Conservation (phyloP, 78 protist genomes). For the Dictyostelium intermedium region DNA sequence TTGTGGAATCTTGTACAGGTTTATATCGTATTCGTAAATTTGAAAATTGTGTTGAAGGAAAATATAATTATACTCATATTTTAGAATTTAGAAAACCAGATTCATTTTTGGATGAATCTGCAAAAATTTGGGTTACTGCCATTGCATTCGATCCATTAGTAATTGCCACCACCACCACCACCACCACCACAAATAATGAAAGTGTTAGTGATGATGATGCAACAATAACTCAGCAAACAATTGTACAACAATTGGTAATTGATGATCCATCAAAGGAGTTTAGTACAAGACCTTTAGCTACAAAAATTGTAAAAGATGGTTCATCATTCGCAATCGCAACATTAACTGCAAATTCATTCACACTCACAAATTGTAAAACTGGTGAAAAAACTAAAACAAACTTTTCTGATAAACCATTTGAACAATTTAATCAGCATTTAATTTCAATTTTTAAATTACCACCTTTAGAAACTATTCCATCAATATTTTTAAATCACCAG, state of each 20-base stretch:
- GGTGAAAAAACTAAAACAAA: background rate
- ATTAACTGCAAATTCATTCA: background rate
- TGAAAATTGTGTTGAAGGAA: background rate
- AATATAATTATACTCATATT: background rate
- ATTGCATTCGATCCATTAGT: background rate
- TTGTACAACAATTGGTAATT: background rate
- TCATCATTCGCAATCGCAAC: background rate
- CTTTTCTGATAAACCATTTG: background rate
- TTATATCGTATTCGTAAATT: background rate
- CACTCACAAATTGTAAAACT: background rate
- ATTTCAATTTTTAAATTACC: background rate
- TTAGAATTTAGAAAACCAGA: background rate
- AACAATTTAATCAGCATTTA: background rate
- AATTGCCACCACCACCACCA: too few relatives aligned
- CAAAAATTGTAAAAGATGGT: background rate
- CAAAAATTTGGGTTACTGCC: background rate
- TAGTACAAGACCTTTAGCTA: background rate
- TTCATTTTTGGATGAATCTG: background rate
- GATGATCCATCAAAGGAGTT: background rate
- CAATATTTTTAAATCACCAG: background rate
- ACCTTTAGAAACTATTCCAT: background rate
- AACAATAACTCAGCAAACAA: background rate
- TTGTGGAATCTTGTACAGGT: background rate
- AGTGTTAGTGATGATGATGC: background rate
- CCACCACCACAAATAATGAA: background rate